Base-by-base conservation (phyloP, 495 filamentous ascomycete species). In the Chaetomium tenue region DNA sequence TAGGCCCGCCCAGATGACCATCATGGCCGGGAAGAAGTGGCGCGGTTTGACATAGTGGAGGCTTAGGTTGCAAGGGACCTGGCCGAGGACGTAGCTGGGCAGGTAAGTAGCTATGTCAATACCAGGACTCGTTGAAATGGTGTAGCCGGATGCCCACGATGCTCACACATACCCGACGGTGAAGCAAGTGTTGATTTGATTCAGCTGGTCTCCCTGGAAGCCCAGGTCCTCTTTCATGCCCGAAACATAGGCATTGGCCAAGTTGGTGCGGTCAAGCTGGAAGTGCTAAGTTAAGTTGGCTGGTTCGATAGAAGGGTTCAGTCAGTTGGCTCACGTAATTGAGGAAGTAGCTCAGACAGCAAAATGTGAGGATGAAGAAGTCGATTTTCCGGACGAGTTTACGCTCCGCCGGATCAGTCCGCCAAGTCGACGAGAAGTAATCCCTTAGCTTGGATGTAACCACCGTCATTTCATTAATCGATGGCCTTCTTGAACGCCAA, bases 311-410 rank as follows among this genome's bases (percentile, higher is more conserved):
- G 33, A 11, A 12, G 46, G 22, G n/a, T n/a, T n/a, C n/a, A 23
- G 13, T 6, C n/a, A n/a, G 6, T 37, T 37, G 28, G 70, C 77
- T 54, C n/a, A 73, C 71, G 68, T 78, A 78, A 64, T 79, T 77
- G 47, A 75, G 73, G 57, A 85, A 86, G 66, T 86, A 87, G 69
- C 79, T 83, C 57, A 87, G 71, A 66, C 84, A 88, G 72, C 85
- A 87, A 66, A 87, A 87, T 16, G 81, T 84, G 33, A 89, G 71
- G 69, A 87, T 89, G 77, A 89, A 87, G 67, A 84, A 84, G 71
- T 88, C 86, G 40, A 86, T 77, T 70, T 86, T 86, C 44, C 72
- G 75, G n/a, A 86, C 74, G 13, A 86, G 70, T 60, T 72, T 76
- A 44, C 71, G 68, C 67, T 85, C 82, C 20, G 77, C 78, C 15